Percentiles rank a stretch among this genome's conserved stretches.
These are phyloP conservation scores for Pythium sp. DNA, from an alignment of 352 stramenopile species.

Conservation along the genomic window DNA sequence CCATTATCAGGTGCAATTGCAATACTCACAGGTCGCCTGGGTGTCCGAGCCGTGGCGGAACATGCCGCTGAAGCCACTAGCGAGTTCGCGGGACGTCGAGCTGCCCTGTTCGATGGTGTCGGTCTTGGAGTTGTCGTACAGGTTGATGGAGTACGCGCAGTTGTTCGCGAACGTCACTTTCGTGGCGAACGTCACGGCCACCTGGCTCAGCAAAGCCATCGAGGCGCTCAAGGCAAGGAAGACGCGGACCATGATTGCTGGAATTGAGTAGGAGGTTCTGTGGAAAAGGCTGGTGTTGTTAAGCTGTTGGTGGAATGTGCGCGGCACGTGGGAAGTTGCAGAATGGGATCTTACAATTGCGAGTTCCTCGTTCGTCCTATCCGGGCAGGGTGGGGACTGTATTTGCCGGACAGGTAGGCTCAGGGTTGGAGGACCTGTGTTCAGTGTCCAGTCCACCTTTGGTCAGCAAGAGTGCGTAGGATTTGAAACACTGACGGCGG, in stretches of 20 bases:
- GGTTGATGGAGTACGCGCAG: constrained; percentile 39
- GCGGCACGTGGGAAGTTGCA: constrained; percentile 14
- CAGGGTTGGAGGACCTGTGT: neutral
- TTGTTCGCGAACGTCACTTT: constrained; percentile 55
- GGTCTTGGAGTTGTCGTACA: constrained; percentile 56
- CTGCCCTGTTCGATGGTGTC: constrained; percentile 35
- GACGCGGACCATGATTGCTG: constrained; percentile 35
- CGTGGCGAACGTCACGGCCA: constrained; percentile 28
- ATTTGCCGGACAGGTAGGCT: neutral
- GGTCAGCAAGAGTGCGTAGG: neutral
- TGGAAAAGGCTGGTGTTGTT: neutral
- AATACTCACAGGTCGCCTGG: constrained; percentile 36
- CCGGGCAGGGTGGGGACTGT: neutral
- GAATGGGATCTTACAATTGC: constrained; percentile 5
- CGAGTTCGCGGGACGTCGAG: constrained; percentile 34
- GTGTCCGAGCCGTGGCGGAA: constrained; percentile 47
- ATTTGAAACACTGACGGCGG: constrained; percentile 1
- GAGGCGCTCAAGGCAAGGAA: constrained; percentile 38
- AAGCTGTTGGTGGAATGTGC: neutral
- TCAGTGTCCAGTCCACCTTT: constrained; percentile 8
- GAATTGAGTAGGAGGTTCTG: neutral
- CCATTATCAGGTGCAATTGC: neutral
- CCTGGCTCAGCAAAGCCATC: constrained; percentile 27
- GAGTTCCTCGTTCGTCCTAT: too few relatives aligned
- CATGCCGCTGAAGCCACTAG: constrained; percentile 50